Conservation (phyloP, 2,329 filamentous ascomycete genomes). For the Neofusicoccum parvum region DNA sequence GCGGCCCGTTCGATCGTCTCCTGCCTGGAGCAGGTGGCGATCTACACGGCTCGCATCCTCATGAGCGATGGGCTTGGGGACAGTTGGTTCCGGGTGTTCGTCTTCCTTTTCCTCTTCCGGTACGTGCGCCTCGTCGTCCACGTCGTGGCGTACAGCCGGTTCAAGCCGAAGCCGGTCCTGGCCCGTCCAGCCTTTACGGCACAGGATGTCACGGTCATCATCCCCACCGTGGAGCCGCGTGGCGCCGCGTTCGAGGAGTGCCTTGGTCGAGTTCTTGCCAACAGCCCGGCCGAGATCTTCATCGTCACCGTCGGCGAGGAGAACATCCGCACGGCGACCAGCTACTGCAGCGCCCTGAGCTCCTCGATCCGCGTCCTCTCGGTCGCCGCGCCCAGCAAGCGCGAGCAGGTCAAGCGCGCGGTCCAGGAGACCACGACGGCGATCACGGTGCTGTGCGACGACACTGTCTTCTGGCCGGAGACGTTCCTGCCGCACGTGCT, state of each 20-base stretch:
- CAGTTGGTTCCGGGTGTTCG: conserved; percentile 28
- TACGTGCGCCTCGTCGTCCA: conserved; percentile 53
- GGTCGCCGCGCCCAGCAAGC: conserved; percentile 46
- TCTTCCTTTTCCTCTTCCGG: conserved; percentile 46
- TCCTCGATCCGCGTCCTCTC: conserved; percentile 27
- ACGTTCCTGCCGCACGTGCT: conserved; percentile 48
- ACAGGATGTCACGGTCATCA: conserved; percentile 53
- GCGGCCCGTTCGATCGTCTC: background rate
- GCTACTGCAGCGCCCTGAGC: conserved; percentile 29
- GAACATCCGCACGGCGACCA: conserved; percentile 30
- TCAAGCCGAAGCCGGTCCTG: conserved; percentile 37
- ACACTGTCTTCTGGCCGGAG: conserved; percentile 56
- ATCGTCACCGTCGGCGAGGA: conserved; percentile 49
- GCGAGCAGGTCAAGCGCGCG: conserved; percentile 49
- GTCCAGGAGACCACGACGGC: conserved; percentile 41
- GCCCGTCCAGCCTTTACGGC: conserved; percentile 35
- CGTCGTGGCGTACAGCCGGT: conserved; percentile 44
- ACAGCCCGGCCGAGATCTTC: conserved; percentile 43
- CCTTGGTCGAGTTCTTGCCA: conserved; percentile 43
- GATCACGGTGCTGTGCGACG: conserved; percentile 54
- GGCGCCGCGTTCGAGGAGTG: conserved; percentile 47
- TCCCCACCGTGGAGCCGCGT: conserved; percentile 54
- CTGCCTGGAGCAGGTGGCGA: background rate
- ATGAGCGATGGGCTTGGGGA: background rate
- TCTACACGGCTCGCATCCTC: background rate